phyloP scores from a whole-genome alignment of 148 eudicot species.

The Camellia lanceoleosa region DNA sequence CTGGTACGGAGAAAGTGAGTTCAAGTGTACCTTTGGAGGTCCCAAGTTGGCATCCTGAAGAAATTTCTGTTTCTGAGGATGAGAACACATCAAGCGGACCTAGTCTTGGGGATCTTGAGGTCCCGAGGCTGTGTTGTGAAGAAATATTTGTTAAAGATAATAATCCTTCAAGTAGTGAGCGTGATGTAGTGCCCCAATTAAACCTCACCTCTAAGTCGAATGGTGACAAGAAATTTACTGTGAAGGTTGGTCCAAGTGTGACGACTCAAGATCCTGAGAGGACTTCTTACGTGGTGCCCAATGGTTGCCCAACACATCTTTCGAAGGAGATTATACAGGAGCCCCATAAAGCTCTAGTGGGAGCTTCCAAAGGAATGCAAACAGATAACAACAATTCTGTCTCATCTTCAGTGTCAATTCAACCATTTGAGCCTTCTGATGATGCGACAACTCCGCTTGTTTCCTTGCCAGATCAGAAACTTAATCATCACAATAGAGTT shows the following conservation, averaged over 20 bases:
- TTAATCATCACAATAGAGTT: conserved; percentile 33
- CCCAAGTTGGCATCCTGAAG: conserved; percentile 17
- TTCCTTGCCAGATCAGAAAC: conserved; percentile 29
- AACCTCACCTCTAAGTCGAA: conserved; percentile 35
- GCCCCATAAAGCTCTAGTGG: conserved; percentile 22
- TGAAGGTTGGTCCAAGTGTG: conserved; percentile 36
- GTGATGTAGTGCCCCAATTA: conserved; percentile 36
- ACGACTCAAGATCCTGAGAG: conserved; percentile 37
- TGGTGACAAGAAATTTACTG: conserved; percentile 66
- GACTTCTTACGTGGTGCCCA: conserved; percentile 15
- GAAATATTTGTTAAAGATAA: conserved; percentile 35
- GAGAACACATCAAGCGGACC: conserved; percentile 29
- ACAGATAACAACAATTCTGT: conserved; percentile 68
- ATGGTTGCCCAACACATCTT: conserved; percentile 20
- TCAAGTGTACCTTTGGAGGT: conserved; percentile 18
- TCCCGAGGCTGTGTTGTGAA: conserved; percentile 18
- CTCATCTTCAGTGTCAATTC: conserved; percentile 68
- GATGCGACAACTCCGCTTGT: conserved; percentile 52
- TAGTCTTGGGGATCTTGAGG: conserved; percentile 21
- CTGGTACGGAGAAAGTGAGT: conserved; percentile 24
- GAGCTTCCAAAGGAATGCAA: conserved; percentile 36
- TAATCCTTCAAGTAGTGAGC: conserved; percentile 24
- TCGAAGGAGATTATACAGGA: conserved; percentile 35
- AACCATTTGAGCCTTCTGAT: conserved; percentile 76
- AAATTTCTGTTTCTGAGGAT: conserved; percentile 25